Evolutionary conservation across 2,329 filamentous ascomycete species (phyloP).

Genomic region (Pseudocercospora vitis): DNA sequence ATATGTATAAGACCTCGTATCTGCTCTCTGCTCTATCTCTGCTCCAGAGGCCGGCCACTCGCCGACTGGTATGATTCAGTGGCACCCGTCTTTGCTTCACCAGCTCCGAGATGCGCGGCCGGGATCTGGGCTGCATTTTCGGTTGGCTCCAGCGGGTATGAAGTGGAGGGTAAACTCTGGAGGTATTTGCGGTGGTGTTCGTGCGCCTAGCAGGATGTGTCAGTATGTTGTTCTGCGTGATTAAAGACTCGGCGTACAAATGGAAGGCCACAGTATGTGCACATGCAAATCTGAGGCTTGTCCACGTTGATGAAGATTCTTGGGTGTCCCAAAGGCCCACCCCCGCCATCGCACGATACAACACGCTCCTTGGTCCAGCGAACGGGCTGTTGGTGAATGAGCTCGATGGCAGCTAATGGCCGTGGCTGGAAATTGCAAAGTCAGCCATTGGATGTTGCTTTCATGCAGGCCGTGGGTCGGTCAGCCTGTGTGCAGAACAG

Average conservation of each 20-base stretch:
- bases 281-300: constrained; percentile 88
- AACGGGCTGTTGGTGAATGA: constrained; percentile 95
- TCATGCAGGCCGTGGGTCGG: background rate
- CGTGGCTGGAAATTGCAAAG: constrained; percentile 63
- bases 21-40: constrained; percentile 51
- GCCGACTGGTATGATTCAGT: constrained; percentile 51
- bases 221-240: no score
- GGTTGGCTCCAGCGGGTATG: constrained; percentile 67
- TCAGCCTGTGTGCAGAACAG: background rate
- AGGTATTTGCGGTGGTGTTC: constrained; percentile 84
- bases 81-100: constrained; percentile 34
- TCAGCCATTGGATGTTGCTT: constrained; percentile 27
- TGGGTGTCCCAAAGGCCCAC: constrained; percentile 85
- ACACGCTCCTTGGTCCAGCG: constrained; percentile 80
- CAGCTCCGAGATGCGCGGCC: constrained; percentile 41
- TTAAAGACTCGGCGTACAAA: no score
- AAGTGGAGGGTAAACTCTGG: constrained; percentile 72
- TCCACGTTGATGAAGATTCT: constrained; percentile 97
- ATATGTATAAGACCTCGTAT: constrained; percentile 12
- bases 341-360: constrained; percentile 88
- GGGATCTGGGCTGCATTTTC: constrained; percentile 60
- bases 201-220: constrained; percentile 66
- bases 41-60: constrained; percentile 59
- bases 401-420: constrained; percentile 84
- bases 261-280: constrained; percentile 90